Evolutionary conservation across 1,139 yeast genomes (phyloP).

Genomic region (Dujonia santamariae): DNA sequence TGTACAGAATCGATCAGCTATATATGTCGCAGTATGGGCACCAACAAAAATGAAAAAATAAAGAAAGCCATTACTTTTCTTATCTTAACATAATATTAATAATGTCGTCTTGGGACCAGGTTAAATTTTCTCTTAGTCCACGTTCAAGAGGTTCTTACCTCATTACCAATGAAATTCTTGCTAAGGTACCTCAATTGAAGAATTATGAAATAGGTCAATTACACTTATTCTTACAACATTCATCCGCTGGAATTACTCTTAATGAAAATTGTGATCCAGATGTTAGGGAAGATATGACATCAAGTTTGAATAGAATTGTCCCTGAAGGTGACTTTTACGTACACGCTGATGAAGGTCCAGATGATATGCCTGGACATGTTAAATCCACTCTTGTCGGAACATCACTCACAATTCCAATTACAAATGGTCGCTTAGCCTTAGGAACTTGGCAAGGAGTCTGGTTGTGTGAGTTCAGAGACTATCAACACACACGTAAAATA

Average conservation of each 20-base stretch:
- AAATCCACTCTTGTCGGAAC: constrained; percentile 67
- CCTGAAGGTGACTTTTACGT: constrained; percentile 67
- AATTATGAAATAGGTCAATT: constrained; percentile 61
- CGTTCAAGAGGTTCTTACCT: constrained; percentile 68
- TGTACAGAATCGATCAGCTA: too few relatives aligned
- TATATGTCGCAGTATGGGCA: too few relatives aligned
- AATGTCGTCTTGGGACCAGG: constrained; percentile 49
- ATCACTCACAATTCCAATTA: constrained; percentile 62
- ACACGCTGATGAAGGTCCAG: constrained; percentile 76
- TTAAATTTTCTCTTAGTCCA: constrained; percentile 52
- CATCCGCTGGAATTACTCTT: constrained; percentile 72
- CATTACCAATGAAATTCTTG: constrained; percentile 61
- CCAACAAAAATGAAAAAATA: too few relatives aligned
- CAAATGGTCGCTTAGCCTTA: constrained; percentile 61
- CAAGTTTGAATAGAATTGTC: constrained; percentile 59
- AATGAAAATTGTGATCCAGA: constrained; percentile 83
- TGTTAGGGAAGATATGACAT: constrained; percentile 66
- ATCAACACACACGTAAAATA: constrained; percentile 59
- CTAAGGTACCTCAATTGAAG: constrained; percentile 56
- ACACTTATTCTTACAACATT: constrained; percentile 70
- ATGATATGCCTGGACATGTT: constrained; percentile 82
- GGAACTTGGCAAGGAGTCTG: constrained; percentile 90
- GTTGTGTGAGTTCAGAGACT: constrained; percentile 67
- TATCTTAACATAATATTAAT: too few relatives aligned
- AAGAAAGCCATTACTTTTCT: too few relatives aligned